phyloP scores from a whole-genome alignment of 176 grass and related monocot species.

The Juncus effusus region DNA sequence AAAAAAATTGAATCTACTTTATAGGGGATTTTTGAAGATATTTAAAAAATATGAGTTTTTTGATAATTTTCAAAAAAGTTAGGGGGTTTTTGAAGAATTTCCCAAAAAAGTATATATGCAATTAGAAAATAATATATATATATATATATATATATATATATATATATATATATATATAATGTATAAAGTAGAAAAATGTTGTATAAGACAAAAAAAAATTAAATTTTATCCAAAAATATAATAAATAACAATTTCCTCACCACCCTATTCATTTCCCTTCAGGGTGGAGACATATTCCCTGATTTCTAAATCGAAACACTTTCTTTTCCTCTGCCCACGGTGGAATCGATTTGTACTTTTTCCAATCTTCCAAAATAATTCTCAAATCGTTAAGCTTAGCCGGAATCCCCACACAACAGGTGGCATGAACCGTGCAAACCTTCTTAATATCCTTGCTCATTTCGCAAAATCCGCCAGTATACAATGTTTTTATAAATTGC shows the following conservation, averaged over 20 bases:
- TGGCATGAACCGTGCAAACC: conserved; percentile 88
- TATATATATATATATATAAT: no score
- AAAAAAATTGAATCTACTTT: no score
- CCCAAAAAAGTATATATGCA: no score
- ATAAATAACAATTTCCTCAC: neutral
- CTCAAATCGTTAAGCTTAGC: conserved; percentile 54
- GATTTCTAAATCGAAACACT: conserved; percentile 7
- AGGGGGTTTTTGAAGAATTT: no score
- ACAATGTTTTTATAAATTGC: conserved; percentile 39
- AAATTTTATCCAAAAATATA: neutral
- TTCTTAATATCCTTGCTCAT: conserved; percentile 47
- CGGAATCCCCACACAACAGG: conserved; percentile 48
- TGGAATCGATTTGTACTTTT: conserved; percentile 43
- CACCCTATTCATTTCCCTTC: neutral
- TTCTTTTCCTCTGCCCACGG: conserved; percentile 7
- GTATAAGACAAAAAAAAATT: neutral
- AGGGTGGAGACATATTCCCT: conserved; percentile 24
- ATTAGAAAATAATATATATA: no score
- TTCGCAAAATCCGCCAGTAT: conserved; percentile 52
- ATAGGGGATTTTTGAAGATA: no score
- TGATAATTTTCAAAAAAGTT: no score
- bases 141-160: no score
- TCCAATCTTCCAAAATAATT: conserved; percentile 52
- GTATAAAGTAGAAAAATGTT: no score
- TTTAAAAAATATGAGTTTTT: no score